Conservation (phyloP, 768 basidiomycete genomes). For the Tubosaeta sp. region DNA sequence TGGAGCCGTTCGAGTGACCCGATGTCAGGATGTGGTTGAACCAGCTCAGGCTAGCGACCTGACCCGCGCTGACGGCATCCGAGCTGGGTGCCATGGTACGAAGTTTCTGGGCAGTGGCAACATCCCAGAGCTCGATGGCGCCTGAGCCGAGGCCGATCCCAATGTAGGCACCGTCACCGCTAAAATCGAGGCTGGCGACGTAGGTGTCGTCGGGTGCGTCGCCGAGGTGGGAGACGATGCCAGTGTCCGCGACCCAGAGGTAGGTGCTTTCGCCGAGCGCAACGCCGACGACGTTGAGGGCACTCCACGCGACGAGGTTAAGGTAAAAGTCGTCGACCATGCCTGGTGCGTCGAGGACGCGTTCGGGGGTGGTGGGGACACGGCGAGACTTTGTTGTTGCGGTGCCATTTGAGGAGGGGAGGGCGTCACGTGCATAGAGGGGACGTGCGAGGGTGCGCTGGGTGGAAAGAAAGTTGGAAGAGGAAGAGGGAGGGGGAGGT, state of each 20-base stretch:
- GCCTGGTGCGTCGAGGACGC: conserved; percentile 94
- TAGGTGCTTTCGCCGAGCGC: conserved; percentile 85
- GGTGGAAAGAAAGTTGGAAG: conserved; percentile 68
- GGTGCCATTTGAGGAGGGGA: conserved; percentile 61
- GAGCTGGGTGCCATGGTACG: conserved; percentile 72
- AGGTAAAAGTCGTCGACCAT: conserved; percentile 96
- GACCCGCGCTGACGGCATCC: conserved; percentile 36
- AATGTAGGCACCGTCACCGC: conserved; percentile 75
- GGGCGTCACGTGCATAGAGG: conserved; percentile 62
- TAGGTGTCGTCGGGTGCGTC: conserved; percentile 74
- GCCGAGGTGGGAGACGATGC: conserved; percentile 72
- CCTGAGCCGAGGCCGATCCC: conserved; percentile 79
- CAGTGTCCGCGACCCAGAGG: conserved; percentile 91
- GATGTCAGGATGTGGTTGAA: conserved; percentile 79
- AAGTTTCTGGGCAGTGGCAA: conserved; percentile 70
- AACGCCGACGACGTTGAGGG: conserved; percentile 82
- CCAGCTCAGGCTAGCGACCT: conserved; percentile 87
- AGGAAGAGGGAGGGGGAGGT: conserved; percentile 73
- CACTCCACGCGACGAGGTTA: conserved; percentile 89
- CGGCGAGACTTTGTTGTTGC: conserved; percentile 70
- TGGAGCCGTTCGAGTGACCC: conserved; percentile 91
- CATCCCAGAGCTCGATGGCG: conserved; percentile 94
- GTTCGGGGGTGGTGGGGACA: conserved; percentile 82
- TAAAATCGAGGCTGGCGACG: conserved; percentile 74
- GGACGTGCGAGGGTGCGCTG: conserved; percentile 77